Percentiles rank a stretch among this genome's conserved stretches.
Conservation (phyloP, 306 rosid species). For the Casuarina cunninghamiana region DNA sequence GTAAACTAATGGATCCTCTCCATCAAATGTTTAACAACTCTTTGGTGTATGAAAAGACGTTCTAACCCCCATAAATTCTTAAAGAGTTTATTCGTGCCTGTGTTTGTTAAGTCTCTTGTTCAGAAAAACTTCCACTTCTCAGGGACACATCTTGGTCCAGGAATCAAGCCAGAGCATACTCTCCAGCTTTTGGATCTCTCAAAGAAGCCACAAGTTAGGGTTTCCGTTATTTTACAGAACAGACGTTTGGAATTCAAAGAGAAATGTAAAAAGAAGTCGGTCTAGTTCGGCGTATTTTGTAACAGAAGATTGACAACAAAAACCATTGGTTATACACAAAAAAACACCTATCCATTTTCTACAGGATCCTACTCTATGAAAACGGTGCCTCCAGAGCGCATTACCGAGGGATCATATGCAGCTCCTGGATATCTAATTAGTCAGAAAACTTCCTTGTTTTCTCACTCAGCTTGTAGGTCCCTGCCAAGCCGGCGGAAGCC, state of each 20-base stretch:
- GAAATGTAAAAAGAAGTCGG: not conserved
- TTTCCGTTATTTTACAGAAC: too few species aligned
- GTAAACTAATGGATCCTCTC: too few species aligned
- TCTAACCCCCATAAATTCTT: too few species aligned
- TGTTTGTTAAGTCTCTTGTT: too few species aligned
- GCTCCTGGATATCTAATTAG: not conserved
- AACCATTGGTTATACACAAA: not conserved
- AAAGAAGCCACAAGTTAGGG: too few species aligned
- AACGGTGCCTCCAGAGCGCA: not conserved
- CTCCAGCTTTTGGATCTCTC: too few species aligned
- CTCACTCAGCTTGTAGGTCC: constrained; percentile 37
- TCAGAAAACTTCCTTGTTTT: not conserved
- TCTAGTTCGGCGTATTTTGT: not conserved
- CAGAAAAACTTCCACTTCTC: too few species aligned
- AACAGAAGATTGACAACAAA: not conserved
- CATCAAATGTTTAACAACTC: too few species aligned
- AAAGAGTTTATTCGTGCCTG: too few species aligned
- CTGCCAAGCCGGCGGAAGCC: constrained; percentile 53
- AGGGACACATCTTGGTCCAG: too few species aligned
- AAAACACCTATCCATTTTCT: constrained; percentile 14
- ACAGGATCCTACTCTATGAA: constrained; percentile 31
- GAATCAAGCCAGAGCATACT: too few species aligned
- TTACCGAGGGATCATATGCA: not conserved
- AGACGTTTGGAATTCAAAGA: not conserved
- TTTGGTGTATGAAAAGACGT: too few species aligned